phyloP scores from a whole-genome alignment of 2,329 filamentous ascomycete genomes.

The Aspergillus niger region DNA sequence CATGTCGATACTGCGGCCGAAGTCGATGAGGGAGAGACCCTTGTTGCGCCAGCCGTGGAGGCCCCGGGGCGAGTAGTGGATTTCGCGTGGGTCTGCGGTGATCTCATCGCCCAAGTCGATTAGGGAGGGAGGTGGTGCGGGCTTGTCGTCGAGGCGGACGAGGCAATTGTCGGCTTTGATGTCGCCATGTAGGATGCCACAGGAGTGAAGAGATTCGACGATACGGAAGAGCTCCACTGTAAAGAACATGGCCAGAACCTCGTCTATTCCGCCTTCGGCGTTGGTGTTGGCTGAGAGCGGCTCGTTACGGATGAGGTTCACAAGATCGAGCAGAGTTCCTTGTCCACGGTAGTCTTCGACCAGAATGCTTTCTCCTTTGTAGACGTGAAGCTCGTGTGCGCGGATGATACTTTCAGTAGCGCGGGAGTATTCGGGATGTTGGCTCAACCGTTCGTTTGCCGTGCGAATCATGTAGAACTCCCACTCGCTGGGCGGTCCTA shows the following conservation, averaged over 20 bases:
- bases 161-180: conserved; percentile 96
- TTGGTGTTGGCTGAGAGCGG: conserved; percentile 50
- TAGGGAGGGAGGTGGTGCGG: conserved; percentile 31
- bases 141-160: conserved; percentile 69
- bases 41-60: conserved; percentile 75
- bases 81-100: conserved; percentile 32
- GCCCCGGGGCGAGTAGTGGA: conserved; percentile 72
- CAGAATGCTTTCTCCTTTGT: conserved; percentile 84
- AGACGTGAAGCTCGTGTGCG: conserved; percentile 89
- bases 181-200: conserved; percentile 84
- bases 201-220: conserved; percentile 79
- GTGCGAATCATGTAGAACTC: conserved; percentile 95
- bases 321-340: conserved; percentile 89
- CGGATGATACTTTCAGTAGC: conserved; percentile 75
- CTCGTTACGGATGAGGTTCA: conserved; percentile 81
- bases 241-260: conserved; percentile 93
- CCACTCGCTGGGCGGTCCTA: conserved; percentile 78
- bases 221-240: conserved; percentile 87
- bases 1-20: conserved; percentile 94
- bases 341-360: conserved; percentile 85
- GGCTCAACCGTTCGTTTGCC: conserved; percentile 72
- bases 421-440: conserved; percentile 59
- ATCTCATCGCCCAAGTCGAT: conserved; percentile 30
- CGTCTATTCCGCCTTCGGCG: conserved; percentile 73
- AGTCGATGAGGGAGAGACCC: conserved; percentile 87